A percentile compares a stretch with the other conserved stretches of the same genome.
Evolutionary conservation across 2,329 filamentous ascomycete species (phyloP).

Genomic region (Cadophora sp.): DNA sequence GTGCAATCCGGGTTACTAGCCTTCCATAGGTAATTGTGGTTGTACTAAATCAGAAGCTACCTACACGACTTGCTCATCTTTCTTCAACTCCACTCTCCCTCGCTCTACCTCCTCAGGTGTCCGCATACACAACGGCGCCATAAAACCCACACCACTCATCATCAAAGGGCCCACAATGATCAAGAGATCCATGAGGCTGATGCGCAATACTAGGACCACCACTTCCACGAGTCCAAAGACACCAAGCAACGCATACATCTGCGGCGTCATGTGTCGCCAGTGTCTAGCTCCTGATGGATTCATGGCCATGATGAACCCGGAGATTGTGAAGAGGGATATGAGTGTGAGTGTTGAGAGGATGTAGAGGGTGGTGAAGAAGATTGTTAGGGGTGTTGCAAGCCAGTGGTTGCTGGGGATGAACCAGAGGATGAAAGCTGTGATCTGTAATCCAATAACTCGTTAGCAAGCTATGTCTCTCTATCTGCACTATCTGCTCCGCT

Average conservation of each 20-base stretch:
- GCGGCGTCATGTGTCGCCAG: slow-evolving; percentile 9
- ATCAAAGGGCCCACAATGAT: slow-evolving; percentile 4
- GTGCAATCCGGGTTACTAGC: too few relatives aligned
- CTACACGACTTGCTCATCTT: background rate
- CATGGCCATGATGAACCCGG: background rate
- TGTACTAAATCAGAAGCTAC: too few relatives aligned
- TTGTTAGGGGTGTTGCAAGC: background rate
- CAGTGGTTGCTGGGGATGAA: background rate
- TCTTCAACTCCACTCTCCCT: background rate
- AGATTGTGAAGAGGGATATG: background rate
- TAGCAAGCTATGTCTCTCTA: background rate
- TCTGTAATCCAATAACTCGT: background rate
- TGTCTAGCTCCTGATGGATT: background rate
- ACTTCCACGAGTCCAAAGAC: background rate
- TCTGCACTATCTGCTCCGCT: too few relatives aligned
- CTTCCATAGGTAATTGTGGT: too few relatives aligned
- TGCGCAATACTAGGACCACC: background rate
- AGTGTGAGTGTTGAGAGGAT: background rate
- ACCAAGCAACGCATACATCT: background rate
- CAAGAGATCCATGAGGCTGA: slow-evolving; percentile 1
- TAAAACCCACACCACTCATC: slow-evolving; percentile 1
- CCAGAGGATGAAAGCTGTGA: background rate
- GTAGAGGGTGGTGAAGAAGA: background rate
- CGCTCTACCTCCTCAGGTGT: background rate
- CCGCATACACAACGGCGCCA: background rate